phyloP scores from a whole-genome alignment of 495 filamentous ascomycete species.

The Elasticomyces elasticus region DNA sequence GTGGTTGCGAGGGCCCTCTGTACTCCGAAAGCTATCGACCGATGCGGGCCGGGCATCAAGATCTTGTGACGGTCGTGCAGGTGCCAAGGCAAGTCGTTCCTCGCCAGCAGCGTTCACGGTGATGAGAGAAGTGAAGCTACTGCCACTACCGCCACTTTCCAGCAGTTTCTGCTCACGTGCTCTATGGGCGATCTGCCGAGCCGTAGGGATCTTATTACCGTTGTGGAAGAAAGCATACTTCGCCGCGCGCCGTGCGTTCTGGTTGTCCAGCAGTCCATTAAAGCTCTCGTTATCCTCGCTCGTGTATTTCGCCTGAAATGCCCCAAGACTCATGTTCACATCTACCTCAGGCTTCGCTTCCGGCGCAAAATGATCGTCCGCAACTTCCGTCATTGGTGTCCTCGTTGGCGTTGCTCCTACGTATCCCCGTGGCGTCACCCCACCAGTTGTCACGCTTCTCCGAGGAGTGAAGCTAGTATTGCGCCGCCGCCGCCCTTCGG shows the following conservation, averaged over 20 bases:
- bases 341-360: conserved; percentile 50
- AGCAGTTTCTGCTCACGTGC: conserved; percentile 46
- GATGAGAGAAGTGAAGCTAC: conserved; percentile 16
- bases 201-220: conserved; percentile 78
- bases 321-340: conserved; percentile 66
- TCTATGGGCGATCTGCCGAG: conserved; percentile 73
- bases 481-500: conserved; percentile 28
- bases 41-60: conserved; percentile 63
- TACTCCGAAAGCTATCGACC: conserved; percentile 64
- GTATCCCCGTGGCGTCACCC: conserved; percentile 45
- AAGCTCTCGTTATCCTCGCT: conserved; percentile 96
- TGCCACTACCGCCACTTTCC: conserved; percentile 23
- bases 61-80: conserved; percentile 30
- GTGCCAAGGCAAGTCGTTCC: conserved; percentile 2
- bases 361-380: conserved; percentile 11
- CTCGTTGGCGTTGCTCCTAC: conserved; percentile 49
- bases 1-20: conserved; percentile 55
- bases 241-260: conserved; percentile 71
- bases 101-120: conserved; percentile 14
- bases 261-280: conserved; percentile 81
- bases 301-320: conserved; percentile 87
- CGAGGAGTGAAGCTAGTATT: conserved; percentile 20
- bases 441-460: not conserved
- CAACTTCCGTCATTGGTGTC: conserved; percentile 15
- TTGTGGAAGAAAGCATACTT: conserved; percentile 83